phyloP scores from a whole-genome alignment of 169 alveolate genomes.

The Eimeria acervulina region DNA sequence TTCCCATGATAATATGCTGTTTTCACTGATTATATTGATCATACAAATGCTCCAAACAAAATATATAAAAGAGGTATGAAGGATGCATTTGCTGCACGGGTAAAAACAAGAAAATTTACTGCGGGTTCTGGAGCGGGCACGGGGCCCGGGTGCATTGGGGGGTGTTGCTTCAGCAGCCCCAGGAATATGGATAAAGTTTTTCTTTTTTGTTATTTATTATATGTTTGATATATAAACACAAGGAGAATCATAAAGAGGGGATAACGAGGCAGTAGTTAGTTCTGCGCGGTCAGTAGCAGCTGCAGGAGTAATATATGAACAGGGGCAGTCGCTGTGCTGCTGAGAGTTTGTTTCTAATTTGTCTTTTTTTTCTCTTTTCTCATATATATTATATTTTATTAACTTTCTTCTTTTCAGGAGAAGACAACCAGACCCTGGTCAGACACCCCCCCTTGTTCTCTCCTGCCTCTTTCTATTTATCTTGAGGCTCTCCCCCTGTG shows the following conservation, averaged over 20 bases:
- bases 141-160: background rate
- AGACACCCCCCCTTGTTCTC: background rate
- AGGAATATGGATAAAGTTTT: background rate
- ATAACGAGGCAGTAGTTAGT: background rate
- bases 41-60: background rate
- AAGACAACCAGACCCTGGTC: background rate
- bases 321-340: background rate
- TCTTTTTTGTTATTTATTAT: background rate
- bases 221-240: background rate
- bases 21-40: background rate
- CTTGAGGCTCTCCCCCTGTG: background rate
- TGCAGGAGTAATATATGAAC: background rate
- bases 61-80: background rate
- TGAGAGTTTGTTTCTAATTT: background rate
- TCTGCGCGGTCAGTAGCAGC: background rate
- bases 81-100: background rate
- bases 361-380: background rate
- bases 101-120: background rate
- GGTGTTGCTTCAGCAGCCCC: conserved; percentile 7
- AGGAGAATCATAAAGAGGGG: background rate
- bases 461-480: background rate
- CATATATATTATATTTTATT: background rate
- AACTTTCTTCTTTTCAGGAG: background rate
- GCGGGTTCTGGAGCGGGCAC: background rate
- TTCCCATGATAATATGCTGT: too few species aligned